Evolutionary conservation across 768 basidiomycete genomes (phyloP), one percentile per base, ranked within the genome.

Genomic region (Boletus bicolor): DNA sequence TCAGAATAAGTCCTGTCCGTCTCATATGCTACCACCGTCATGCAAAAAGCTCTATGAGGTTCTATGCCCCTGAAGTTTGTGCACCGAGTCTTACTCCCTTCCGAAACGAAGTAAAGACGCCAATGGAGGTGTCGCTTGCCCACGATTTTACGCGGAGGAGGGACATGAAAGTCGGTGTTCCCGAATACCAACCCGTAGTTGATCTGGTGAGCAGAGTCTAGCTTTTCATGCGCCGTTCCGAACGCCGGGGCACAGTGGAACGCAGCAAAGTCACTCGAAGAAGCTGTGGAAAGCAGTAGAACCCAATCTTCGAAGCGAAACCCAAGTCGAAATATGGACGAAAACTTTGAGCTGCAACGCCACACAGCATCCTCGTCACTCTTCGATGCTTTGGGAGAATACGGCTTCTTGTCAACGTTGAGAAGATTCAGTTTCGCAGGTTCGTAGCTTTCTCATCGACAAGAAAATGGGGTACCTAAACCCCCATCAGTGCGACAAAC

Each of bases 11-110:
- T 15, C 62, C 71, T 14, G 46, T 64, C 62, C 57, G 66, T 54
- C 54, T 82, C 37, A 74, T 85, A 38, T 73, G 77, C 49, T 89
- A 86, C 64, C 67, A 70, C 44, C 79, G 82, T 12, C 85, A 87
- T 38, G 66, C 76, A n/a, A 69, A 74, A 17, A 68, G 72, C 7
- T 81, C 83, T 5, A 72, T 89, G 55, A 79, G 87, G n/a, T 89
- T 86, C 59, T 85, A 91, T 61, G 71, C 82, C 0, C 67, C 87
- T 21, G 73, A 78, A 47, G 67, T 72, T 5, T 64, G 75, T 10
- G 56, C 64, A 12, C 66, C 71, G 38, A 58, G 71, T 62, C 34
- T 38, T 12, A n/a, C 53, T 49, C 69, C 24, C 11, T 10, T 50
- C 12, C 66, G 42, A 44, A 36, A 52, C 51, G 62, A 56, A 47